Evolutionary conservation across 2,329 filamentous ascomycete species (phyloP).

Genomic region (Colletotrichum sp.): DNA sequence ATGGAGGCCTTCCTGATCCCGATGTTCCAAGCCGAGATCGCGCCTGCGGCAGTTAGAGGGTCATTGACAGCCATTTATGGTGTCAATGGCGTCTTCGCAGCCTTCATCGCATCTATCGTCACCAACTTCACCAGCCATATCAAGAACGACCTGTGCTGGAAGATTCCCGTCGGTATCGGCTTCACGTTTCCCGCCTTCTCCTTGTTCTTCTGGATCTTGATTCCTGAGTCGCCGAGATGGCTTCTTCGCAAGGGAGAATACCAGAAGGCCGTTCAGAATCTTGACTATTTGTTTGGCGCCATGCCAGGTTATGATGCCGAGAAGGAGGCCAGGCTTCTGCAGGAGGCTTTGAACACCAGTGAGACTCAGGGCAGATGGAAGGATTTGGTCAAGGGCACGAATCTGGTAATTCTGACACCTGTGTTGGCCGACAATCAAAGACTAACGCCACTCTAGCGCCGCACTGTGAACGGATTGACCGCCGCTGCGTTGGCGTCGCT

Average conservation of each 20-base stretch:
- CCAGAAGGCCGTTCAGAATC: constrained; percentile 15
- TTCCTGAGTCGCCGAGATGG: constrained; percentile 32
- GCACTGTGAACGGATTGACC: constrained; percentile 15
- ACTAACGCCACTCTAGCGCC: not conserved
- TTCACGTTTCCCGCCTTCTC: constrained; percentile 21
- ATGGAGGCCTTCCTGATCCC: constrained; percentile 23
- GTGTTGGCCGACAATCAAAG: too few species aligned
- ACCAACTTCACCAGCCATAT: constrained; percentile 24
- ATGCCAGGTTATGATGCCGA: constrained; percentile 19
- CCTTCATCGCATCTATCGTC: constrained; percentile 23
- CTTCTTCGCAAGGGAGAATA: constrained; percentile 24
- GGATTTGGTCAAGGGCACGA: constrained; percentile 12
- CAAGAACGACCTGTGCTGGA: constrained; percentile 20
- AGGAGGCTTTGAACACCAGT: constrained; percentile 12
- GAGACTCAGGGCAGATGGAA: constrained; percentile 8
- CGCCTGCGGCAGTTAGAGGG: constrained; percentile 22
- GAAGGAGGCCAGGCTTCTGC: constrained; percentile 17
- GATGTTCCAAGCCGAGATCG: constrained; percentile 26
- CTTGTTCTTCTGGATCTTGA: constrained; percentile 16
- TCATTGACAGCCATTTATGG: constrained; percentile 21
- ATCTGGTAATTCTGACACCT: not conserved
- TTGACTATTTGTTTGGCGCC: constrained; percentile 21
- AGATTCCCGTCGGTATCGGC: constrained; percentile 21
- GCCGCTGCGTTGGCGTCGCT: constrained; percentile 7
- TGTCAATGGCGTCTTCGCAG: constrained; percentile 24